Base-by-base conservation (phyloP, 2,329 filamentous ascomycete species). In the Talaromyces piceae region DNA sequence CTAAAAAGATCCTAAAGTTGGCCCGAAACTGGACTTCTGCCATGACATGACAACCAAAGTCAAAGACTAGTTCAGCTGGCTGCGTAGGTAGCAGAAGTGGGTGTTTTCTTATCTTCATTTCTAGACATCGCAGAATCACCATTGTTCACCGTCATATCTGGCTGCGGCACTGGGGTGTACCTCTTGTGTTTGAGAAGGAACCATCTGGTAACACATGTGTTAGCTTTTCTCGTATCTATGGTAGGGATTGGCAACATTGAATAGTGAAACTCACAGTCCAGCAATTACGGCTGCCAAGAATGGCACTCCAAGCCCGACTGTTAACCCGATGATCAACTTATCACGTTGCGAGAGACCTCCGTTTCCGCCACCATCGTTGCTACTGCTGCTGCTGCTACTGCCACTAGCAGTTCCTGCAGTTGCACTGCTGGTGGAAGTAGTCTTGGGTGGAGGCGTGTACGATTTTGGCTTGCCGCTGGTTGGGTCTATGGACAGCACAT, bases 251-350 rank as follows among this genome's bases (percentile, higher is more conserved):
- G n/a, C 13, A 12, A 43, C 25, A 25, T n/a, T 12, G 39, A 22
- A 13, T 43, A 25, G 6, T 41, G 13, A 41, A 13, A 43, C 39
- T 43, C 39, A 43, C 39, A 43, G 9, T 43, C 39, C 39, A 43
- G 22, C 39, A 43, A 43, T 16, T 43, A 43, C 8, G 3, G 25
- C n/a, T 9, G 39, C 46, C 50, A 59, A 37, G 45, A 58, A 55
- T 50, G 59, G 55, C 30, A 56, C 47, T 9, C 56, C 55, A 16
- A 58, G 28, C 2, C 77, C 77, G 1, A 79, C 69, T 37, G 68
- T 70, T 1, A 78, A 58, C 3, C 77, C 77, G 23, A 79, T 66
- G 41, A 79, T 73, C 28, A 77, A 49, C 20, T 70, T 70, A 26
- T 72, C 75, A n/a, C 65, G 39, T 23, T 43, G 39, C 16, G 41